phyloP scores from a whole-genome alignment of 495 filamentous ascomycete genomes.

The Neurospora terricola region DNA sequence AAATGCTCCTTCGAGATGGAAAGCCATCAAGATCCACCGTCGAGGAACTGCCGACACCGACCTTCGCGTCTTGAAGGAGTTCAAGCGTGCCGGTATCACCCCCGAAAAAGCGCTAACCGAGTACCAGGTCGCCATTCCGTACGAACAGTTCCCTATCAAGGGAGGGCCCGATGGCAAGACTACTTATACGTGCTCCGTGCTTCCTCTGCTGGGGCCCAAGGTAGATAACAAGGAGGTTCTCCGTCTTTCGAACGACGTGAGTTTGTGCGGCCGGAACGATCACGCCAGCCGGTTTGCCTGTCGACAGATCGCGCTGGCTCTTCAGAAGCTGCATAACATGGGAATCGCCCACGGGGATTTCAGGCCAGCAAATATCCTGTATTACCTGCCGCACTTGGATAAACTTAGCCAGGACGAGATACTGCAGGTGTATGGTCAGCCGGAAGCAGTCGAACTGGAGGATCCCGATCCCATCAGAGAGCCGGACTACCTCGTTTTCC shows the following conservation, averaged over 20 bases:
- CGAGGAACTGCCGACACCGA: background rate
- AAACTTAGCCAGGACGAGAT: background rate
- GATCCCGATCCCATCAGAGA: background rate
- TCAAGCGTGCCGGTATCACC: background rate
- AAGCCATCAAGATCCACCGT: background rate
- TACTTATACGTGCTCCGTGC: background rate
- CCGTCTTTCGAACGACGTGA: background rate
- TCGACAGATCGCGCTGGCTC: background rate
- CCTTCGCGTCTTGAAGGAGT: background rate
- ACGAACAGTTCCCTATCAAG: background rate
- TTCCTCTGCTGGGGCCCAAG: background rate
- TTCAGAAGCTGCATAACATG: background rate
- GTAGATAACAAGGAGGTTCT: background rate
- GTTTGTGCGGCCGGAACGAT: background rate
- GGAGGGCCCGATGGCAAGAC: background rate
- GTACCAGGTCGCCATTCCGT: background rate
- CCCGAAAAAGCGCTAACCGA: background rate
- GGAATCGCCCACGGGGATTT: slow-evolving; percentile 3
- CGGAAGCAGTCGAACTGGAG: background rate
- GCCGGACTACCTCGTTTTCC: background rate
- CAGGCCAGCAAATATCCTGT: background rate
- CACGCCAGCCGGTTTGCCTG: background rate
- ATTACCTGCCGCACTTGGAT: background rate
- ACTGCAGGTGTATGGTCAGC: background rate
- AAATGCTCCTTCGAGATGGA: background rate